phyloP scores from a whole-genome alignment of 2,329 filamentous ascomycete genomes.

The Penicillium oxalicum region DNA sequence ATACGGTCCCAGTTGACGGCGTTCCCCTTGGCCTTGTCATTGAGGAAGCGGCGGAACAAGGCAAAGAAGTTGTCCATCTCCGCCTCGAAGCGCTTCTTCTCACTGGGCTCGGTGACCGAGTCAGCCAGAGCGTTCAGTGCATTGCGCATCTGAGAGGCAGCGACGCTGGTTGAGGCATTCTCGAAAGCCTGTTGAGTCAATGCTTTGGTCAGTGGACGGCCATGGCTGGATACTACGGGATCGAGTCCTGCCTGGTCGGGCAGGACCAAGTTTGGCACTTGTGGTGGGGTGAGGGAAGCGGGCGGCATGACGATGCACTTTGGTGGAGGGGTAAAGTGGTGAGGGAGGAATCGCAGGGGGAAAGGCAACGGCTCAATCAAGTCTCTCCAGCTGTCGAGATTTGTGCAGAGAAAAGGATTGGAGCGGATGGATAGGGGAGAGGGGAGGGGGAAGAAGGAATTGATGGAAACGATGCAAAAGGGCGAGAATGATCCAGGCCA shows the following conservation, averaged over 20 bases:
- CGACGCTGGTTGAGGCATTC: slow-evolving; percentile 97
- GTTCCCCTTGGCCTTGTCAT: slow-evolving; percentile 98
- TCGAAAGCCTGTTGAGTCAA: slow-evolving; percentile 72
- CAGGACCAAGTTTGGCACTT: not conserved
- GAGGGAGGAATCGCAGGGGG: no score
- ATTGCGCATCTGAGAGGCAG: slow-evolving; percentile 98
- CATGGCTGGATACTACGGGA: not conserved
- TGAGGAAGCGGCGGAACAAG: slow-evolving; percentile 95
- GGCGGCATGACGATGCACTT: not conserved
- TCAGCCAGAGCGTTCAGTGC: slow-evolving; percentile 87
- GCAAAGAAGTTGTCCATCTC: slow-evolving; percentile 99
- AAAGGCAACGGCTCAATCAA: no score
- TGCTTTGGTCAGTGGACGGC: slow-evolving; percentile 6
- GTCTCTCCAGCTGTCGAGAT: not conserved
- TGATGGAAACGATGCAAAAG: no score
- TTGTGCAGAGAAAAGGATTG: not conserved
- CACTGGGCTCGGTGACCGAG: slow-evolving; percentile 70
- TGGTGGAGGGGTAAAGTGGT: no score
- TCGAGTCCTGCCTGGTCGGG: slow-evolving; percentile 2
- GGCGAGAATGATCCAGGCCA: no score
- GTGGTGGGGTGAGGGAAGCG: not conserved
- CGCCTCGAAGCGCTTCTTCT: slow-evolving; percentile 83
- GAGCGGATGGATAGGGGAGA: no score
- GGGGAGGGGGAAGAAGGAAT: not conserved
- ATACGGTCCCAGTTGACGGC: slow-evolving; percentile 95